A percentile compares a stretch with the other conserved stretches of the same genome.
phyloP scores from a whole-genome alignment of 1,139 yeast genomes.

The Scheffersomyces cryptocercus region DNA sequence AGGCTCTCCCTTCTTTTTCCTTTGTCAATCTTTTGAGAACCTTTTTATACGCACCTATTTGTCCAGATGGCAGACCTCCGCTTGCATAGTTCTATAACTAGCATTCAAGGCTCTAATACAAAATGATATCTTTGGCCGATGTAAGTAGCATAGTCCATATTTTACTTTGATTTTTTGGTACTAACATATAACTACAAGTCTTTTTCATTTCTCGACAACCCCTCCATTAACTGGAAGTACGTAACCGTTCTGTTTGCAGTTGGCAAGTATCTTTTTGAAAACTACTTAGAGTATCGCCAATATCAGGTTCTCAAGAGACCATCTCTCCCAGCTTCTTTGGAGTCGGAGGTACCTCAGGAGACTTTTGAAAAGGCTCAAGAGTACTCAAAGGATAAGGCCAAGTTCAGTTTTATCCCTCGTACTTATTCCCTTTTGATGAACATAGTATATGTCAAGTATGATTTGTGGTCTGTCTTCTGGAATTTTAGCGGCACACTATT shows the following conservation, averaged over 20 bases:
- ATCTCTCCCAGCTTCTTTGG: constrained; percentile 63
- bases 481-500: constrained; percentile 46
- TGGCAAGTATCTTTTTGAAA: constrained; percentile 74
- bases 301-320: constrained; percentile 59
- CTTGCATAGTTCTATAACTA: too few species aligned
- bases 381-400: constrained; percentile 80
- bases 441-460: constrained; percentile 56
- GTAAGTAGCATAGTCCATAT: constrained; percentile 13
- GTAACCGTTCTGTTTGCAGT: constrained; percentile 73
- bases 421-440: constrained; percentile 56
- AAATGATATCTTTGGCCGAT: constrained; percentile 21
- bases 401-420: constrained; percentile 62
- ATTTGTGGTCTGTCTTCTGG: constrained; percentile 75
- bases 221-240: constrained; percentile 74
- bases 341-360: constrained; percentile 65
- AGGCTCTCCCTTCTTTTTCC: too few species aligned
- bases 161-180: background rate
- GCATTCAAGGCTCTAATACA: background rate
- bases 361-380: constrained; percentile 78
- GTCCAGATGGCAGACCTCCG: too few species aligned
- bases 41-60: too few species aligned
- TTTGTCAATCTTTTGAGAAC: too few species aligned
- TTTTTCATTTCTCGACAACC: constrained; percentile 49
- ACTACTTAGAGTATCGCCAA: constrained; percentile 76
- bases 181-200: constrained; percentile 19